These are phyloP conservation scores for Stygiomarasmius scandens DNA, from an alignment of 1,284 basidiomycete species.

Conservation along the genomic window DNA sequence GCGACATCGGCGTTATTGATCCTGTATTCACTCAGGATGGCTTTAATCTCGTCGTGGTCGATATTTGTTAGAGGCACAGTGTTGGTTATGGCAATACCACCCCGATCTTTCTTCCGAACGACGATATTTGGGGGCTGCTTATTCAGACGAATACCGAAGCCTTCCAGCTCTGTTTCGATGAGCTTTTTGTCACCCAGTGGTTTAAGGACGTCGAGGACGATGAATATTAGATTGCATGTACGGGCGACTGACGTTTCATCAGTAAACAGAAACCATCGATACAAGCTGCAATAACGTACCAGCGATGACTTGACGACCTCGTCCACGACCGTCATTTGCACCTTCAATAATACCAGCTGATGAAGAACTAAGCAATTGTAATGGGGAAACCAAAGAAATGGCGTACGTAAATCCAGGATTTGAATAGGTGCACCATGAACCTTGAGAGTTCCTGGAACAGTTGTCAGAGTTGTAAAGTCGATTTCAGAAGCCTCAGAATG, in stretches of 20 bases:
- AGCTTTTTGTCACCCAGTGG: slow-evolving; percentile 93
- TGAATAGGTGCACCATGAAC: slow-evolving; percentile 94
- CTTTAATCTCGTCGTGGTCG: slow-evolving; percentile 95
- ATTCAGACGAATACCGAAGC: slow-evolving; percentile 96
- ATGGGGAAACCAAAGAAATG: background rate
- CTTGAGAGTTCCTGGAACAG: slow-evolving; percentile 94
- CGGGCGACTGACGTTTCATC: slow-evolving; percentile 92
- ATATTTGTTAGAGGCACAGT: slow-evolving; percentile 97
- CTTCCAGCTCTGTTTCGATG: slow-evolving; percentile 92
- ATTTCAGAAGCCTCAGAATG: slow-evolving; percentile 98
- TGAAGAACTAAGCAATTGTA: slow-evolving; percentile 1
- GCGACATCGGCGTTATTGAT: slow-evolving; percentile 91
- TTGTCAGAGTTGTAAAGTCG: slow-evolving; percentile 94
- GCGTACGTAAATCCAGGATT: slow-evolving; percentile 81
- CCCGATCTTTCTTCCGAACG: slow-evolving; percentile 93
- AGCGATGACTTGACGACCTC: slow-evolving; percentile 95
- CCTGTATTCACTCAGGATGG: slow-evolving; percentile 93
- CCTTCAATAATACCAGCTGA: slow-evolving; percentile 98
- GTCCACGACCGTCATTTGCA: slow-evolving; percentile 96
- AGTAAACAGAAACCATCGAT: no score
- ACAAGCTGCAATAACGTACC: slow-evolving; percentile 46
- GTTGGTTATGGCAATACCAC: slow-evolving; percentile 91
- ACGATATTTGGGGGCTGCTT: slow-evolving; percentile 91
- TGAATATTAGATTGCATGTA: slow-evolving; percentile 98
- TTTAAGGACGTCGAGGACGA: slow-evolving; percentile 97